Percentiles rank a stretch among this genome's conserved stretches.
phyloP scores from a whole-genome alignment of 305 asterid species.

The Solanum hybrid region DNA sequence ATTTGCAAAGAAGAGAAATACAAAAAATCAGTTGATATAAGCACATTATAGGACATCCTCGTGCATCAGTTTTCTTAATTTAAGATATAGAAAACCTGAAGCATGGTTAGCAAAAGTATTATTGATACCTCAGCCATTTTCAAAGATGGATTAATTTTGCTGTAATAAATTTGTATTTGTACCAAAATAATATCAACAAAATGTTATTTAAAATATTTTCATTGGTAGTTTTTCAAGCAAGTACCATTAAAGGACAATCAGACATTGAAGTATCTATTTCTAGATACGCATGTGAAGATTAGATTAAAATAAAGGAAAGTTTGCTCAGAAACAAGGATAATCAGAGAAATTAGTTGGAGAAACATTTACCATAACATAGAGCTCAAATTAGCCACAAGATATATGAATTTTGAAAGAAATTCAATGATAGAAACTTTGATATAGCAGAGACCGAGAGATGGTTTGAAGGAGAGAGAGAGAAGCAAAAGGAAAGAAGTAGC shows the following conservation, averaged over 20 bases:
- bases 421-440: background rate
- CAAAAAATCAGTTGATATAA: no score
- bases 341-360: background rate
- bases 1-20: no score
- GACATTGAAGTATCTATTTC: background rate
- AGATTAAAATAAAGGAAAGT: background rate
- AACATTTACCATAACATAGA: background rate
- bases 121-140: background rate
- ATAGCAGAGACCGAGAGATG: background rate
- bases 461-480: background rate
- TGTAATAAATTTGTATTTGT: background rate
- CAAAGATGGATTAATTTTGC: background rate
- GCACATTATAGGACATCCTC: no score
- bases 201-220: background rate
- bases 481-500: background rate
- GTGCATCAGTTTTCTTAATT: no score
- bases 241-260: background rate
- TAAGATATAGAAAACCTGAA: no score
- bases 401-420: background rate
- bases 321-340: background rate
- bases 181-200: background rate
- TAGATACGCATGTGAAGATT: background rate
- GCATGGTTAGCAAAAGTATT: background rate
- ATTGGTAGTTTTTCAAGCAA: background rate
- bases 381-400: background rate